These are phyloP conservation scores for Coprinellus micaceus DNA, from an alignment of 768 basidiomycete species.

Conservation along the genomic window DNA sequence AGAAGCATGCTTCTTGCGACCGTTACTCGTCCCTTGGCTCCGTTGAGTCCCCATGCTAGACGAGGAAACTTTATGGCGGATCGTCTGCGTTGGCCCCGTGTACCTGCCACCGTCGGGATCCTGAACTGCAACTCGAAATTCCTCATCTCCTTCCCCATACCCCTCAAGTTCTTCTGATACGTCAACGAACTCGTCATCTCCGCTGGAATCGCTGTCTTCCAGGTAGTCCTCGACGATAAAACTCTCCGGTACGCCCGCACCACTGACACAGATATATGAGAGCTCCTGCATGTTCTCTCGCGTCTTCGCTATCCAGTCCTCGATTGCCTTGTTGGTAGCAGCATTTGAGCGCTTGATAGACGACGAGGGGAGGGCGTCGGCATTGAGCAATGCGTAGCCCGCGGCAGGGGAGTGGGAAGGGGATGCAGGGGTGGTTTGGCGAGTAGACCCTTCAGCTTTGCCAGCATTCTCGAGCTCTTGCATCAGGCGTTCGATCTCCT, in stretches of 20 bases:
- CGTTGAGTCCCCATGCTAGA: slow-evolving; percentile 39
- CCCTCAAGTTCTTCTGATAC: slow-evolving; percentile 29
- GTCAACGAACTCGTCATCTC: slow-evolving; percentile 37
- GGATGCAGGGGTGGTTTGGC: slow-evolving; percentile 28
- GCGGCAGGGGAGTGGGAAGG: slow-evolving; percentile 37
- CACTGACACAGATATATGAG: slow-evolving; percentile 60
- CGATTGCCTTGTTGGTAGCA: slow-evolving; percentile 48
- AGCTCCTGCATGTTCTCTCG: slow-evolving; percentile 66
- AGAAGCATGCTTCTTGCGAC: slow-evolving; percentile 37
- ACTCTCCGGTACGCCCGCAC: slow-evolving; percentile 49
- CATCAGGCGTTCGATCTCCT: slow-evolving; percentile 71
- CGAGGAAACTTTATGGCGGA: slow-evolving; percentile 33
- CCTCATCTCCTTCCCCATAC: slow-evolving; percentile 27
- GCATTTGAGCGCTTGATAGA: slow-evolving; percentile 5
- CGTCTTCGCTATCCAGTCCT: slow-evolving; percentile 76
- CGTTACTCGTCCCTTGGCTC: slow-evolving; percentile 22
- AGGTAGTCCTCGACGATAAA: slow-evolving; percentile 47
- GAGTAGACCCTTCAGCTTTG: slow-evolving; percentile 14
- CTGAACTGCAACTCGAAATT: slow-evolving; percentile 42
- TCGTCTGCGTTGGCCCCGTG: slow-evolving; percentile 12
- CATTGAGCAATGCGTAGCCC: slow-evolving; percentile 25
- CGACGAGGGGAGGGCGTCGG: slow-evolving; percentile 20
- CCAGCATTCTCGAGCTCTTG: slow-evolving; percentile 49
- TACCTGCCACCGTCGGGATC: slow-evolving; percentile 34
- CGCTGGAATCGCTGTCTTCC: slow-evolving; percentile 38